Percentiles rank a stretch among this genome's conserved stretches.
phyloP scores from a whole-genome alignment of 2,329 filamentous ascomycete genomes.

The Remersonia thermophila region DNA sequence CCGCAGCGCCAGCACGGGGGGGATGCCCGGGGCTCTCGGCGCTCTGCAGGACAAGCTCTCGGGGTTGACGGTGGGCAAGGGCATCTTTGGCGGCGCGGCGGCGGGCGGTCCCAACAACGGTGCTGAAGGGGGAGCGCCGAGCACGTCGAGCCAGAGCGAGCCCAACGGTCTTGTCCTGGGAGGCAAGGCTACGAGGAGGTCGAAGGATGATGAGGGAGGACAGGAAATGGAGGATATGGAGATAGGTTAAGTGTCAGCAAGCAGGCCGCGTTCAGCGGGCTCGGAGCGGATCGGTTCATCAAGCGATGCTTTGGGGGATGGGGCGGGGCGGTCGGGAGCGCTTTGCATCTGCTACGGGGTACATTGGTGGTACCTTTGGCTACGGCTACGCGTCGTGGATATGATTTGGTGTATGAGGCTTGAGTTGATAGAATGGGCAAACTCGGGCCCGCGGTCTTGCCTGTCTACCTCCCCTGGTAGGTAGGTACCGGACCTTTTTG shows the following conservation, averaged over 20 bases:
- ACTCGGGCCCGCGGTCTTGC: too few relatives aligned
- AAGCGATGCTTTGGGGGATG: too few relatives aligned
- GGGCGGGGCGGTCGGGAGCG: too few relatives aligned
- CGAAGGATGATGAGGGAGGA: constrained; percentile 7
- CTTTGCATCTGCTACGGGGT: too few relatives aligned
- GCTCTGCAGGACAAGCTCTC: constrained; percentile 36
- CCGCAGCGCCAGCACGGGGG: constrained; percentile 34
- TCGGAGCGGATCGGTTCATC: too few relatives aligned
- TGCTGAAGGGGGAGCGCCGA: constrained; percentile 8
- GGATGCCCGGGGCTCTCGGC: constrained; percentile 30
- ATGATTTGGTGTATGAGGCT: too few relatives aligned
- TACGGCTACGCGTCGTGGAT: too few relatives aligned
- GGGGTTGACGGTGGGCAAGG: constrained; percentile 36
- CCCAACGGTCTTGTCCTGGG: not conserved
- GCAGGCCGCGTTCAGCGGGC: constrained; percentile 1
- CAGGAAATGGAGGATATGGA: constrained; percentile 18
- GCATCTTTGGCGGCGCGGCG: constrained; percentile 16
- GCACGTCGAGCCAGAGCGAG: constrained; percentile 1
- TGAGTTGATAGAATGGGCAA: too few relatives aligned
- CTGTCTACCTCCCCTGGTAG: too few relatives aligned
- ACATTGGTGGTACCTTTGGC: too few relatives aligned
- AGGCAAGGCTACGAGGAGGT: not conserved
- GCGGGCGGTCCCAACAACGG: constrained; percentile 3
- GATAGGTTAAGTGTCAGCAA: constrained; percentile 4
- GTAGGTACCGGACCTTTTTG: too few relatives aligned